phyloP scores from a whole-genome alignment of 805 yeast genomes.

The Candida namnaoensis region DNA sequence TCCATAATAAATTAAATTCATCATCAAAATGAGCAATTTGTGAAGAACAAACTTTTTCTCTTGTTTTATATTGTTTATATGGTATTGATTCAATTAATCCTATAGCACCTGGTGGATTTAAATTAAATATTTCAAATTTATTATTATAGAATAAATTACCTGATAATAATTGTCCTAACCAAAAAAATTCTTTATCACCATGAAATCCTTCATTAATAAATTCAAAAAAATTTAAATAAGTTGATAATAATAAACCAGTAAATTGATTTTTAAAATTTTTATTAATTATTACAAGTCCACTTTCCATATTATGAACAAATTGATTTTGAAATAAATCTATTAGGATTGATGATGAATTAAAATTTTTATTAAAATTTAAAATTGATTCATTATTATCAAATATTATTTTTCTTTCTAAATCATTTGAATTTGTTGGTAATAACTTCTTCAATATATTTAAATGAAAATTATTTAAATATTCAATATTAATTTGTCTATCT shows the following conservation, averaged over 20 bases:
- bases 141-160: neutral
- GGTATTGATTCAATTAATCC: no score
- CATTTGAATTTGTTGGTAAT: no score
- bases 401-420: no score
- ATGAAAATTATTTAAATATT: no score
- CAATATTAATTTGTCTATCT: no score
- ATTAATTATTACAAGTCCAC: slow-evolving; percentile 9
- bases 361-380: no score
- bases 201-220: slow-evolving; percentile 11
- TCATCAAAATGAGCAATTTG: slow-evolving; percentile 56
- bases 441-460: no score
- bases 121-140: no score
- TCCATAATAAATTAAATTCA: slow-evolving; percentile 43
- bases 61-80: slow-evolving; percentile 14
- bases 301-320: slow-evolving; percentile 14
- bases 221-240: slow-evolving; percentile 5
- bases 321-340: no score
- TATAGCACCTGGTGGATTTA: no score
- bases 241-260: slow-evolving; percentile 9
- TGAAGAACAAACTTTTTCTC: slow-evolving; percentile 43
- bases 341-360: no score
- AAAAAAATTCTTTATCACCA: slow-evolving; percentile 24
- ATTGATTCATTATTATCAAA: no score
- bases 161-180: slow-evolving; percentile 18
- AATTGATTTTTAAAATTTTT: slow-evolving; percentile 14